Evolutionary conservation across 805 yeast species (phyloP), one percentile per base, ranked within the genome.

Genomic region (Zygosaccharomyces bailii): DNA sequence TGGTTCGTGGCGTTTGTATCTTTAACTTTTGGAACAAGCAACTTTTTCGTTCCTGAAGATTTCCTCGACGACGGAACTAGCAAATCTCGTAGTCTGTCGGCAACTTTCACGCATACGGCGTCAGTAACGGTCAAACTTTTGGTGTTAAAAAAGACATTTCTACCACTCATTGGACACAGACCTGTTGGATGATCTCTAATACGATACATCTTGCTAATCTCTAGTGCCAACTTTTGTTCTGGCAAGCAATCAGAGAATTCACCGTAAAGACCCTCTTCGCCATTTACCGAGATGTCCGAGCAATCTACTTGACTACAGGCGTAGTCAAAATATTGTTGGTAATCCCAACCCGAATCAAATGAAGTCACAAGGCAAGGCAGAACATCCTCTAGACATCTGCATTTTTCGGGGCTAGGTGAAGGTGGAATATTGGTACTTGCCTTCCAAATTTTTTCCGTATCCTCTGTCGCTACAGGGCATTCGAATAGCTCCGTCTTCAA

Each of bases 381-480:
- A 1, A 80, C 56, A n/a, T 56, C 52, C 32, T 74, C 66, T 61
- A 83, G 66, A 67, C 93, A 86, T 40, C 74, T 69, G 67, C 93
- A 86, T 35, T 74, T 74, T 18, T 61, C 67, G 36, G 68, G 59
- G 49, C 82, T 74, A 33, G 95, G 95, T 8, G 83, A 75, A 48
- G 84, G 86, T 40, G 95, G 93, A 52, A 83, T 68, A 7, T 56
- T 59, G 11, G 74, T 63, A 10, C 80, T 68, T 11, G 89, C 91
- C 42, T 69, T 66, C 93, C 93, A 86, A 43, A 68, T 9, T 1
- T 10, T 25, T 8, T 41, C 37, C 19, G 29, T 41, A n/a, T 27
- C 24, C 2, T 34, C 5, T 2, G 34, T 34, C n/a, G 31, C 23
- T 3, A 43, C 18, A 5, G 63, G 63, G 14, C 31, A 27, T 27